Conservation (phyloP, 2,329 filamentous ascomycete genomes). For the Metarhizium guizhouense region DNA sequence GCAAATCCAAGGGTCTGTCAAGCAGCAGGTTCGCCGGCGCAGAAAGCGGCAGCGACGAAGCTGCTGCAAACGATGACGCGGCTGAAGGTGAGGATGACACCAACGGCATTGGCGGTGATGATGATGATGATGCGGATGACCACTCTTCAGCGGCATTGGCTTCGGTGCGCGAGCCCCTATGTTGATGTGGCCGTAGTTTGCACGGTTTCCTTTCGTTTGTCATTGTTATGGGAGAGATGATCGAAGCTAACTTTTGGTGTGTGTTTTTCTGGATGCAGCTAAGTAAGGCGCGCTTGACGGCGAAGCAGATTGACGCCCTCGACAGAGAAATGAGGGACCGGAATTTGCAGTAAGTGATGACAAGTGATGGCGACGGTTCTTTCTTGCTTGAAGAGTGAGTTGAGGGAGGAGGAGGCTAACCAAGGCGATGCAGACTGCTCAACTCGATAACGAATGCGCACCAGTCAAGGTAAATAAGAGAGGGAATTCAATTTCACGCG, state of each 20-base stretch:
- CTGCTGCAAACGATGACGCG: conserved; percentile 25
- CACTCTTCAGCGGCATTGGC: conserved; percentile 57
- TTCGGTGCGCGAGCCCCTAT: conserved; percentile 52
- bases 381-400: neutral
- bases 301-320: conserved; percentile 42
- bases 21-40: conserved; percentile 44
- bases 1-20: conserved; percentile 41
- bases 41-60: conserved; percentile 25
- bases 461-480: conserved; percentile 6
- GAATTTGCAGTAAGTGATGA: conserved; percentile 34
- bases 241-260: conserved; percentile 9
- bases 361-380: neutral
- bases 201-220: conserved; percentile 12
- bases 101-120: conserved; percentile 46
- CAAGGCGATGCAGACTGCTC: conserved; percentile 9
- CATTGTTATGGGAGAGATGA: neutral
- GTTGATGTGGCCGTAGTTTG: conserved; percentile 27
- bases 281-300: conserved; percentile 34
- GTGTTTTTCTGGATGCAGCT: conserved; percentile 21
- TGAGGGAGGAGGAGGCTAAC: neutral
- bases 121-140: conserved; percentile 28
- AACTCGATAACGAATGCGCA: conserved; percentile 15
- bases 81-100: conserved; percentile 51
- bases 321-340: conserved; percentile 48
- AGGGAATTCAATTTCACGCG: neutral